Percentiles rank a stretch among this genome's conserved stretches.
These are phyloP conservation scores for Kwoniella sp. DNA, from an alignment of 768 basidiomycete genomes.

Conservation along the genomic window DNA sequence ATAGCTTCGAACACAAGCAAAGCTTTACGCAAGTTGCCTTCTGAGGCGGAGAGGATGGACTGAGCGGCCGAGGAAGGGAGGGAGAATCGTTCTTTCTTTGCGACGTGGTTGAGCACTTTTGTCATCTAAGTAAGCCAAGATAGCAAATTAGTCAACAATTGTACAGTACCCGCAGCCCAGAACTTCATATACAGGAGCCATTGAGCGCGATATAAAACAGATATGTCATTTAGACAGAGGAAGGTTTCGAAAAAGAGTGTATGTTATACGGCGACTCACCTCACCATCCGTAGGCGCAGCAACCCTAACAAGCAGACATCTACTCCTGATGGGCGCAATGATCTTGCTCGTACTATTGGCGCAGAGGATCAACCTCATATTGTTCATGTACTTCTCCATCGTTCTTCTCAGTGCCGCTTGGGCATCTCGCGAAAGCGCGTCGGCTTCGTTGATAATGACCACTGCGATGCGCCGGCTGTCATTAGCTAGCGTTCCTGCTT, in stretches of 20 bases:
- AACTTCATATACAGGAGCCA: too few species aligned
- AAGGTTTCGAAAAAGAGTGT: neutral
- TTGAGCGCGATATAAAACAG: too few species aligned
- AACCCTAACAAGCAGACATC: slow-evolving; percentile 90
- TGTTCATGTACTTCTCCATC: slow-evolving; percentile 99
- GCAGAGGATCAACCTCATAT: slow-evolving; percentile 93
- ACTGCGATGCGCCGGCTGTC: slow-evolving; percentile 63
- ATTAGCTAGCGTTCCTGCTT: too few species aligned
- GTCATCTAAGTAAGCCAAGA: too few species aligned
- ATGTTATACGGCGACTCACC: slow-evolving; percentile 60
- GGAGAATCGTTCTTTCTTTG: slow-evolving; percentile 74
- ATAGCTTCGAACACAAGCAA: slow-evolving; percentile 91
- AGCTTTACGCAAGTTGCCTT: slow-evolving; percentile 92
- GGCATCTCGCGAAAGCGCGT: slow-evolving; percentile 89
- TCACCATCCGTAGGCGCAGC: slow-evolving; percentile 79
- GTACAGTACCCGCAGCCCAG: too few species aligned
- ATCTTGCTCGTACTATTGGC: slow-evolving; percentile 93
- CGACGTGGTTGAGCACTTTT: slow-evolving; percentile 74
- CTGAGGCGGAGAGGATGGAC: slow-evolving; percentile 77
- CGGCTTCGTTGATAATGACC: slow-evolving; percentile 98
- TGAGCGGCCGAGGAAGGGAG: slow-evolving; percentile 74
- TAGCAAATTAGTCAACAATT: too few species aligned
- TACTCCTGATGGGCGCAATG: slow-evolving; percentile 94
- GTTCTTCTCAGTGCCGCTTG: slow-evolving; percentile 95
- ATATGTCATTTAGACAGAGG: too few species aligned